Evolutionary conservation across 1,139 yeast species (phyloP).

Genomic region (Kurtzmaniella quercitrusa): DNA sequence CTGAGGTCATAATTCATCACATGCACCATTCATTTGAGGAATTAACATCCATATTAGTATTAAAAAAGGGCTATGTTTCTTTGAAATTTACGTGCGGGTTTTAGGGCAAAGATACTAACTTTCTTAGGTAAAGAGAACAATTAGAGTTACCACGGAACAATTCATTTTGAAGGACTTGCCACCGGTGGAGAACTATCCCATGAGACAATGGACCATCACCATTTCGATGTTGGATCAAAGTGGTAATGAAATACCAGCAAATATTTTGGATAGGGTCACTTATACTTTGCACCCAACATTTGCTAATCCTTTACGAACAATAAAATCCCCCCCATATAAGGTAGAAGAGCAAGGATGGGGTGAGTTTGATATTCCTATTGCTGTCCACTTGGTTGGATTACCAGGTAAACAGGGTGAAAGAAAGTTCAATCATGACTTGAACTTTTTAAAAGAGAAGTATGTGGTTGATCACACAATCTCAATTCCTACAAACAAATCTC

Average conservation of each 20-base stretch:
- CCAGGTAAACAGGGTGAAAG: constrained; percentile 84
- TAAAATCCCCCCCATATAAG: constrained; percentile 83
- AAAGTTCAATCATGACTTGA: constrained; percentile 82
- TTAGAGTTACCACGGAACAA: constrained; percentile 86
- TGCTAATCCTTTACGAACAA: constrained; percentile 76
- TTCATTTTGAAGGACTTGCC: constrained; percentile 80
- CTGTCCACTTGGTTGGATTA: constrained; percentile 61
- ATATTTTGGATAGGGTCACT: constrained; percentile 85
- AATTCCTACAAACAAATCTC: constrained; percentile 75
- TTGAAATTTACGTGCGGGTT: not conserved
- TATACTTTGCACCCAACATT: constrained; percentile 95
- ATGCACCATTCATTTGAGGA: not conserved
- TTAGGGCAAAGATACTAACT: constrained; percentile 5
- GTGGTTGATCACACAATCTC: constrained; percentile 71
- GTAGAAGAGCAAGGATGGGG: constrained; percentile 99
- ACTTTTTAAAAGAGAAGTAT: constrained; percentile 75
- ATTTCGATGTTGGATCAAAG: constrained; percentile 70
- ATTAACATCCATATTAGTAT: not conserved
- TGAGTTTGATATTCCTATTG: constrained; percentile 85
- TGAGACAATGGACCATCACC: constrained; percentile 89
- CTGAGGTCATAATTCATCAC: not conserved
- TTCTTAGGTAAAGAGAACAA: constrained; percentile 69
- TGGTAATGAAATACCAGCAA: constrained; percentile 85
- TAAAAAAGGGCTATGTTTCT: not conserved
- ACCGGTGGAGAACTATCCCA: constrained; percentile 90